A percentile compares a stretch with the other conserved stretches of the same genome.
Evolutionary conservation across 768 basidiomycete species (phyloP).

Genomic region (Trametes cingulata): DNA sequence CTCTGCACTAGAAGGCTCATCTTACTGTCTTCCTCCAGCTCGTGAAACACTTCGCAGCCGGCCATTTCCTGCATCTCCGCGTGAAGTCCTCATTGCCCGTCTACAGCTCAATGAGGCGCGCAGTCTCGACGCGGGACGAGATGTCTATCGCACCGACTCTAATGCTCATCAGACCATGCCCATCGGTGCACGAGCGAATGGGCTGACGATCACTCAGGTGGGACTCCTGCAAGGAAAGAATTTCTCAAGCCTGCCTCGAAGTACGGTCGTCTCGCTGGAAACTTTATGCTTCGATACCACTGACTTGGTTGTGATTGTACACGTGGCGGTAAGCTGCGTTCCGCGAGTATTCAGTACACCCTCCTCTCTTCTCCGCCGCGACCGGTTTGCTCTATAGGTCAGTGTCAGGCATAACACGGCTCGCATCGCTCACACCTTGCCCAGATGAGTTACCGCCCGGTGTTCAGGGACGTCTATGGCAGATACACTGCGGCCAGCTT

Average conservation of each 20-base stretch:
- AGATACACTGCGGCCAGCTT: not conserved
- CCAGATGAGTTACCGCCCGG: not conserved
- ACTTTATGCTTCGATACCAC: slow-evolving; percentile 20
- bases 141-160: not conserved
- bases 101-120: not conserved
- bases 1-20: slow-evolving; percentile 17
- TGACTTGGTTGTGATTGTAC: not conserved
- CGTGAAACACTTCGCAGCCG: slow-evolving; percentile 13
- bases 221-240: slow-evolving; percentile 2
- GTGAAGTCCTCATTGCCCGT: slow-evolving; percentile 1
- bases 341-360: slow-evolving; percentile 9
- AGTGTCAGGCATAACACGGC: not conserved
- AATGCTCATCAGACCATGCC: not conserved
- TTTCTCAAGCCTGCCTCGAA: slow-evolving; percentile 12
- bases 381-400: too few species aligned
- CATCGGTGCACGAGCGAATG: not conserved
- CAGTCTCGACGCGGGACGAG: not conserved
- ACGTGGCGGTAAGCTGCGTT: not conserved
- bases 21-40: slow-evolving; percentile 1
- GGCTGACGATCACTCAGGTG: not conserved
- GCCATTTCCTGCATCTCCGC: slow-evolving; percentile 14
- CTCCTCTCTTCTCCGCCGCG: slow-evolving; percentile 11
- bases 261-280: slow-evolving; percentile 7
- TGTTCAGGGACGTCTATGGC: not conserved
- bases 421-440: not conserved